A percentile compares a stretch with the other conserved stretches of the same genome.
phyloP scores from a whole-genome alignment of 768 basidiomycete genomes.

The Holtermanniella nyarrowii region DNA sequence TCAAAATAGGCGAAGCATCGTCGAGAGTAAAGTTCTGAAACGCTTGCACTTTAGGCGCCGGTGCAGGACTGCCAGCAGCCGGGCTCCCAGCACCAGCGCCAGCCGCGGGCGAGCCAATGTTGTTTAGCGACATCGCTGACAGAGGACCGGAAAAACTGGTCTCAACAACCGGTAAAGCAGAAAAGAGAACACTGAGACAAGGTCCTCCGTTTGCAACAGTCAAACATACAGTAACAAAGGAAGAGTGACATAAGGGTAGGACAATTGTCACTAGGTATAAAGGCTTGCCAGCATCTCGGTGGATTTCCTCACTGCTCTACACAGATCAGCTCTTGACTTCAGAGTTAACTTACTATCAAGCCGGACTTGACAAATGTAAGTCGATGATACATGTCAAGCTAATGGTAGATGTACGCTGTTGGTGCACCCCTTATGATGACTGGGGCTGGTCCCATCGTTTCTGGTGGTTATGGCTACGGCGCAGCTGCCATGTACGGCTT shows the following conservation, averaged over 20 bases:
- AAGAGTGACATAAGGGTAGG: not conserved
- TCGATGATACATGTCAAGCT: not conserved
- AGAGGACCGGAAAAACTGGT: too few species aligned
- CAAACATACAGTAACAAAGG: too few species aligned
- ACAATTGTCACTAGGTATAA: not conserved
- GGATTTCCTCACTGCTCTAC: not conserved
- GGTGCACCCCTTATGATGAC: not conserved
- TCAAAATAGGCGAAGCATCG: slow-evolving; percentile 16
- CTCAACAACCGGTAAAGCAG: too few species aligned
- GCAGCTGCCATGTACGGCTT: slow-evolving; percentile 12
- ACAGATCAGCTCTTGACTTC: not conserved
- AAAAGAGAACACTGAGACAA: too few species aligned
- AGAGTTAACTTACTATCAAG: not conserved
- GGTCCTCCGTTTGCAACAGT: too few species aligned
- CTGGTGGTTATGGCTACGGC: slow-evolving; percentile 8
- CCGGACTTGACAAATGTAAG: not conserved
- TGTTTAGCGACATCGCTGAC: not conserved
- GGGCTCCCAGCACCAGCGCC: not conserved
- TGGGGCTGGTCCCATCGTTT: slow-evolving; percentile 11
- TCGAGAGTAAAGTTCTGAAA: slow-evolving; percentile 25
- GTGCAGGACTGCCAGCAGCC: not conserved
- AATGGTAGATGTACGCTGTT: not conserved
- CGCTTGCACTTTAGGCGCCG: too few species aligned
- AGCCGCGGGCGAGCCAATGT: not conserved
- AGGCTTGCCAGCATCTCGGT: not conserved